Evolutionary conservation across 139 green algal genomes (phyloP), one percentile per base, ranked within the genome.

Genomic region (Trebouxia sp.): DNA sequence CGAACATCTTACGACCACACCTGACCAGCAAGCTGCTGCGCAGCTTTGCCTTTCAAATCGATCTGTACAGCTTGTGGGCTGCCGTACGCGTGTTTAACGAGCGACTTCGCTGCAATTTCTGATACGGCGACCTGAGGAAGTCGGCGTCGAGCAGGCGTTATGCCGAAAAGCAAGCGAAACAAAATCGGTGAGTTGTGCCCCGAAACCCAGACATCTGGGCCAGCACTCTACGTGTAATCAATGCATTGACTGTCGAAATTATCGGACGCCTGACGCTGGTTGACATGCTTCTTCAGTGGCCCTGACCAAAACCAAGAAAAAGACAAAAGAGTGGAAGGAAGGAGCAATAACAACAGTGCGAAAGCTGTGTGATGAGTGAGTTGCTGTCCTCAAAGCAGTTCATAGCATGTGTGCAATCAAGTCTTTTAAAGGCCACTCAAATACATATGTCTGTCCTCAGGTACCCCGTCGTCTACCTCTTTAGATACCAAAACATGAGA

Each of bases 251-350:
- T n/a, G n/a, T n/a, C n/a, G n/a, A n/a, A n/a, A n/a, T n/a, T n/a
- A n/a, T n/a, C n/a, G n/a, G n/a, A n/a, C n/a, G n/a, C n/a, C n/a
- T n/a, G n/a, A n/a, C n/a, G n/a, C n/a, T n/a, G n/a, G 24, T 11
- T 28, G 39, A 6, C 58, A 17, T 80, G 6, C 20, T 11, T 39
- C 12, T 82, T 56, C 84, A 93, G 90, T 97, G 15, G 62, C 92
- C 3, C 84, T 99, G 1, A 96, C 96, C 10, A 94, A 97, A 83
- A 88, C 92, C 20, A 97, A 98, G 84, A 99, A 98, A 88, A 99
- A 98, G 85, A 90, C 85, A 50, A 90, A 90, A 41, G 86, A 94
- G 48, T 96, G 95, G 93, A 99, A 99, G 85, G 94, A 95, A 65
- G 91, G 90, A 1, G 69, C 98, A 0, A 91, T 99, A 6, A 79